Evolutionary conservation across 129 eudicot genomes (phyloP), one percentile per base, ranked within the genome.

Genomic region (Logfia minima): DNA sequence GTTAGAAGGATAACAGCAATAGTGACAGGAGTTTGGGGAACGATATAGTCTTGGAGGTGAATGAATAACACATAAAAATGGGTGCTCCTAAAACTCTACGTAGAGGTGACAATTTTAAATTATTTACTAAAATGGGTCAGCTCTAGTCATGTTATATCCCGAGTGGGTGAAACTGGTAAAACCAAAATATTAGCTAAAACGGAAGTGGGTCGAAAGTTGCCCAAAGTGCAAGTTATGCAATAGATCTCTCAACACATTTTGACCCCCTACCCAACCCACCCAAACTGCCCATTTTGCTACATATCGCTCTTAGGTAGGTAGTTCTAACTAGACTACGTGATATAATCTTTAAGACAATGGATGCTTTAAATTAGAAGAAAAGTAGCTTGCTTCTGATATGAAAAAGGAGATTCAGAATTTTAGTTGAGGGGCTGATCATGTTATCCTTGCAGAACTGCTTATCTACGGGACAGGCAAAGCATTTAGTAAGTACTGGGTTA

Each of bases 81-180:
- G n/a, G 29, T 23, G 41, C 69, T 64, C n/a, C 69, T 64, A 32
- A 64, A 28, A 32, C 41, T 64, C n/a, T 24, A 64, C 41, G 61
- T 55, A 1, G 22, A 55, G 19, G 61, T 4, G 24, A 24, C 23
- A 55, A 4, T 18, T 5, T 4, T 55, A 19, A 55, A 3, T 55
- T n/a, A 55, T 55, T 1, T 55, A 55, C 8, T 55, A 55, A 18
- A 18, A 18, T 55, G 61, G 9, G 23, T 18, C 13, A 41, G 48
- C 18, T n/a, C 22, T 55, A 8, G 8, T 17, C 17, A 1, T 55
- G 22, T 55, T 55, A 35, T 41, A 41, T 10, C 48, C 14, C 48
- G 9, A 41, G 48, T 41, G 14, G 14, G 48, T 41, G 14, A 41
- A 41, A 41, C 14, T 18, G 22, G 61, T 7, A 55, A 18, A 55